Percentiles rank a stretch among this genome's conserved stretches.
These are phyloP conservation scores for Rubia peregrina DNA, from an alignment of 305 asterid species.

Conservation along the genomic window DNA sequence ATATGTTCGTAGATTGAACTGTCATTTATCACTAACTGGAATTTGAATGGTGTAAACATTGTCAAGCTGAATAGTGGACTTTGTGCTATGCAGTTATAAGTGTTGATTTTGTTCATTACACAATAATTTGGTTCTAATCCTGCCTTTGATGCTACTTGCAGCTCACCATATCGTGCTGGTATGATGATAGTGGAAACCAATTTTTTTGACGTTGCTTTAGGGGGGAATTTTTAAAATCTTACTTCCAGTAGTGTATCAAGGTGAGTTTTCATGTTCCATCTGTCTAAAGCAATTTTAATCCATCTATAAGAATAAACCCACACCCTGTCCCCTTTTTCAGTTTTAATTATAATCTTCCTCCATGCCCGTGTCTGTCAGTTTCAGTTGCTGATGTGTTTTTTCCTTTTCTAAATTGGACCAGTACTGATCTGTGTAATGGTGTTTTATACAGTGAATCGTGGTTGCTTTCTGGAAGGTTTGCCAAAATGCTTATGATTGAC, in stretches of 20 bases:
- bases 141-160: slow-evolving; percentile 34
- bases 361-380: no score
- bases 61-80: not conserved
- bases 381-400: not conserved
- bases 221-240: slow-evolving; percentile 41
- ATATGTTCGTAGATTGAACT: not conserved
- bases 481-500: slow-evolving; percentile 89
- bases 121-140: slow-evolving; percentile 23
- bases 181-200: slow-evolving; percentile 49
- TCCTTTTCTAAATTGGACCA: not conserved
- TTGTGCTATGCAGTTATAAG: not conserved
- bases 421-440: not conserved
- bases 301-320: not conserved
- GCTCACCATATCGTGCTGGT: slow-evolving; percentile 73
- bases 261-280: slow-evolving; percentile 30
- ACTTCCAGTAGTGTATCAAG: slow-evolving; percentile 56
- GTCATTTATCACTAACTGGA: not conserved
- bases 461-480: slow-evolving; percentile 93
- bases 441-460: slow-evolving; percentile 58
- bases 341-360: no score
- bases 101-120: slow-evolving; percentile 6
- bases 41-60: not conserved
- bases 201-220: slow-evolving; percentile 71
- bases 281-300: not conserved
- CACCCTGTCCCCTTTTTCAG: not conserved